A percentile compares a stretch with the other conserved stretches of the same genome.
phyloP scores from a whole-genome alignment of 208 protist species.

The Leishmania tropica region DNA sequence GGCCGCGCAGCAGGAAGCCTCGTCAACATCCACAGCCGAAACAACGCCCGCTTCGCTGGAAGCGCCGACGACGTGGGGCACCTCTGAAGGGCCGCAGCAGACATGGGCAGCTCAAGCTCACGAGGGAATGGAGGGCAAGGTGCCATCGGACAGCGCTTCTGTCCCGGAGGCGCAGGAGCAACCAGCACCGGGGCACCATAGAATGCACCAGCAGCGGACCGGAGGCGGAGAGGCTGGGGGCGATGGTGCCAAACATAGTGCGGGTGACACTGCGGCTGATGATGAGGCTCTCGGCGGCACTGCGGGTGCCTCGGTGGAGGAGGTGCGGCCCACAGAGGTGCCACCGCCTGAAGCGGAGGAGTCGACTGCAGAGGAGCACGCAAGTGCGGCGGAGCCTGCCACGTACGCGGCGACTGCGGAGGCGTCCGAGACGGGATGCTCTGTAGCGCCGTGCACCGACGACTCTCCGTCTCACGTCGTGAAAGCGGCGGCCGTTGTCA shows the following conservation, averaged over 20 bases:
- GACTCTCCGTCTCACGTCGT: too few species aligned
- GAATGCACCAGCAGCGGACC: neutral
- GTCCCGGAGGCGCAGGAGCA: neutral
- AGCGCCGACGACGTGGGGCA: neutral
- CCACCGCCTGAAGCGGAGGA: constrained; percentile 3
- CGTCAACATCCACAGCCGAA: neutral
- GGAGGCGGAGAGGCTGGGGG: neutral
- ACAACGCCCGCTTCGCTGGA: neutral
- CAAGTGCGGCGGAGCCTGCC: neutral
- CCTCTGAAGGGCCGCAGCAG: neutral
- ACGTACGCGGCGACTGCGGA: neutral
- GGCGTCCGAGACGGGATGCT: neutral
- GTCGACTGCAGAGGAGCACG: neutral
- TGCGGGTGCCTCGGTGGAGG: neutral
- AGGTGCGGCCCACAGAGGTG: neutral
- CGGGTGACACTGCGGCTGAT: neutral
- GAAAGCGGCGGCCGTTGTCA: neutral
- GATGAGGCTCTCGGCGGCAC: neutral
- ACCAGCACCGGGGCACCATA: neutral
- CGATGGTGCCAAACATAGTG: neutral
- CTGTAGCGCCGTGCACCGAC: neutral
- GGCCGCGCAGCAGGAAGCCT: neutral
- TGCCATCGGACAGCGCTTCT: neutral
- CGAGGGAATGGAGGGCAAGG: neutral
- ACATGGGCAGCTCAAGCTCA: neutral